Conservation (phyloP, 73 alveolate genomes). For the Tetrahymena malaccensis region DNA sequence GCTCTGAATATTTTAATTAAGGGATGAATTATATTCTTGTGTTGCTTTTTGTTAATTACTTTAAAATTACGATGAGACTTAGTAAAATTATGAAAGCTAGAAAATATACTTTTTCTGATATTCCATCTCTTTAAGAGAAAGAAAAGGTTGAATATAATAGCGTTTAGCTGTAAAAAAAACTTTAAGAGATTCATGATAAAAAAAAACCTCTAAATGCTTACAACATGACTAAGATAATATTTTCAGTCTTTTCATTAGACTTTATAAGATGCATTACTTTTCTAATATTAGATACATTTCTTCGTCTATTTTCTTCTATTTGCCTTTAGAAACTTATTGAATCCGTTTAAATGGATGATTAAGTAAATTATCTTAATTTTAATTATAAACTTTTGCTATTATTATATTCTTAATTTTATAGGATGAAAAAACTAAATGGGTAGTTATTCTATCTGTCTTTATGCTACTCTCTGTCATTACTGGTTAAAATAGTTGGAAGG, state of each 20-base stretch:
- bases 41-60: neutral
- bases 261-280: neutral
- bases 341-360: neutral
- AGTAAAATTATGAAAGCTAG: neutral
- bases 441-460: neutral
- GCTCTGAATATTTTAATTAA: neutral
- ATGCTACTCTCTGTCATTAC: neutral
- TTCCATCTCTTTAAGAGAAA: neutral
- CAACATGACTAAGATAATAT: neutral
- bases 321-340: neutral
- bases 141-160: neutral
- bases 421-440: neutral
- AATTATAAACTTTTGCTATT: neutral
- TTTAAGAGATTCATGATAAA: neutral
- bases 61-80: neutral
- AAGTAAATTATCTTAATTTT: neutral
- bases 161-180: neutral
- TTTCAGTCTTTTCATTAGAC: neutral
- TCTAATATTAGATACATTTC: neutral
- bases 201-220: neutral
- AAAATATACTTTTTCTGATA: neutral
- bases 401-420: neutral
- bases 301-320: neutral
- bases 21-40: neutral
- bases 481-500: neutral